A percentile compares a stretch with the other conserved stretches of the same genome.
These are phyloP conservation scores for Ophiocordyceps polyrhachis-furcata DNA, from an alignment of 2,329 filamentous ascomycete species.

Conservation along the genomic window DNA sequence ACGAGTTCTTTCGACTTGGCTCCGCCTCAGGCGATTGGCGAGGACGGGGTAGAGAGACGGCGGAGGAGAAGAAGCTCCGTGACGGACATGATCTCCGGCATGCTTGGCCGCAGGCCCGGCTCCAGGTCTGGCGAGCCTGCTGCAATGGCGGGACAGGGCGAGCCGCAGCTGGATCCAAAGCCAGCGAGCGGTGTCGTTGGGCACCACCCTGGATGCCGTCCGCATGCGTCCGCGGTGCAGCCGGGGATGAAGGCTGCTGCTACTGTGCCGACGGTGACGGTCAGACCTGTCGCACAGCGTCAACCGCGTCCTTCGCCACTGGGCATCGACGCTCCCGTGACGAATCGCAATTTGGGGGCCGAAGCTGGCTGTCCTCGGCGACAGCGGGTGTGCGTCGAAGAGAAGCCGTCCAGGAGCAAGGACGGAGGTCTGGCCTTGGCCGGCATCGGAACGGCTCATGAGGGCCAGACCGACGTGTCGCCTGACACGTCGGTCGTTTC, in stretches of 20 bases:
- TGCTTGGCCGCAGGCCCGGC: conserved; percentile 9
- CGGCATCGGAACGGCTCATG: background rate
- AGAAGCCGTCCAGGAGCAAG: background rate
- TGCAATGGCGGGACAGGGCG: conserved; percentile 1
- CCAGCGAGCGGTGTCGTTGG: background rate
- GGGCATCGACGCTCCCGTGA: conserved; percentile 1
- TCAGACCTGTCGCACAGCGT: conserved; percentile 1
- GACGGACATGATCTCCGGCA: conserved; percentile 11
- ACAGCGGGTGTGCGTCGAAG: background rate
- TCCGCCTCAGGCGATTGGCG: conserved; percentile 3
- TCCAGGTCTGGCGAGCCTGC: conserved; percentile 5
- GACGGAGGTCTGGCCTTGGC: background rate
- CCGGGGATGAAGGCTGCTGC: background rate
- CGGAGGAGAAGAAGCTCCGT: conserved; percentile 12
- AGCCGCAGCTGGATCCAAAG: background rate
- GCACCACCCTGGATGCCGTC: background rate
- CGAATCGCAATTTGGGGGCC: background rate
- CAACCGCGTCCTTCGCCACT: conserved; percentile 3
- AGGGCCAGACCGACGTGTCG: conserved; percentile 2
- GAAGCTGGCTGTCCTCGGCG: background rate
- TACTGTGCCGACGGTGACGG: conserved; percentile 1
- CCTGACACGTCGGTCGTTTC: conserved; percentile 3
- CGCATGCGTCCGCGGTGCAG: background rate
- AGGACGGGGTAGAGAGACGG: conserved; percentile 4
- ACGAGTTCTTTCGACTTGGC: conserved; percentile 5